Evolutionary conservation across 2,329 filamentous ascomycete species (phyloP), one percentile per base, ranked within the genome.

Genomic region (Microthyrium microscopicum): DNA sequence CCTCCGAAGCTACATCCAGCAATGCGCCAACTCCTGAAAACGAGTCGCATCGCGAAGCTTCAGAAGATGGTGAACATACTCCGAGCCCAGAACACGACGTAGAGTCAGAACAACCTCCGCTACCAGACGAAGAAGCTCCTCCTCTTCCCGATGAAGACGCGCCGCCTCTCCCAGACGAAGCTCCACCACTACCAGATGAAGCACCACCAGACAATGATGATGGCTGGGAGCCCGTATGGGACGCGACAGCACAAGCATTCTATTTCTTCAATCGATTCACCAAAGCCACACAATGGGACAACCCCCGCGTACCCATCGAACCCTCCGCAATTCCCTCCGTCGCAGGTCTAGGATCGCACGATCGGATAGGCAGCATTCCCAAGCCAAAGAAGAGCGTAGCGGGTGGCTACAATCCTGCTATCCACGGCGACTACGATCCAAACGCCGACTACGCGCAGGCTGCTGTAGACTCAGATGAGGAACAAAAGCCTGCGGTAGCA

Each of bases 361-460:
- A 31, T 20, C 34, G 12, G 6, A 26, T 13, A 13, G 13, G 35
- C 16, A 29, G 27, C 29, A 34, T 20, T n/a, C 39, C 47, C 29
- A 44, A 45, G 11, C 16, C 12, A 6, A 15, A 22, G 12, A 18
- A 40, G 50, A 50, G 43, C 43, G 57, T 35, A 58, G 69, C 16
- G 68, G 76, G 77, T 38, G 84, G 87, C 40, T 98, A 98, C 60
- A 93, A 95, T 51, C 89, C 89, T 1, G 80, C 83, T 17, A 87
- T 98, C 29, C 89, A 98, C 53, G 89, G 89, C 45, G 79, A 85
- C 58, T 98, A 94, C 61, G 89, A 98, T 48, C 84, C 85, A 4
- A 89, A 77, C 39, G 87, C 89, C n/a, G 80, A 84, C 61, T 98
- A 98, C 52, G 87, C 89, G 8, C 63, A 39, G 31, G 45, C 47